These are phyloP conservation scores for Alternaria brassicicola DNA, from an alignment of 2,329 filamentous ascomycete species.

Conservation along the genomic window DNA sequence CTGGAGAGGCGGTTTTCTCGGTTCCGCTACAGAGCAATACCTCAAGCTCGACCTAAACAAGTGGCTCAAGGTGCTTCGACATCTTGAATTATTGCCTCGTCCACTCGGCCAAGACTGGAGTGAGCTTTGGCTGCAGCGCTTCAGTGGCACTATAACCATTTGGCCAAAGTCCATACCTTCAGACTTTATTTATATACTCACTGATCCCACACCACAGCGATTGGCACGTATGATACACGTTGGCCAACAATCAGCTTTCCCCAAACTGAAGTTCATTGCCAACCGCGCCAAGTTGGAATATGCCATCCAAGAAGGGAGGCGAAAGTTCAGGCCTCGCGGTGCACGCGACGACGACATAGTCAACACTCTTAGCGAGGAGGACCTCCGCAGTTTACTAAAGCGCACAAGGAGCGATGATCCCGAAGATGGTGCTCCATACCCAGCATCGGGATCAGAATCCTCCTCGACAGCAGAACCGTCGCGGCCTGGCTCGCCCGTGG, in stretches of 20 bases:
- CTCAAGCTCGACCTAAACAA: slow-evolving; percentile 96
- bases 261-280: slow-evolving; percentile 87
- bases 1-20: slow-evolving; percentile 94
- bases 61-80: slow-evolving; percentile 93
- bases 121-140: slow-evolving; percentile 93
- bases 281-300: slow-evolving; percentile 87
- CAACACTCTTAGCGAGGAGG: slow-evolving; percentile 55
- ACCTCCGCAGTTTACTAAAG: slow-evolving; percentile 51
- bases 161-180: slow-evolving; percentile 82
- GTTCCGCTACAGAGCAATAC: slow-evolving; percentile 90
- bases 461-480: slow-evolving; percentile 35
- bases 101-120: slow-evolving; percentile 96
- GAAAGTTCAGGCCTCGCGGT: slow-evolving; percentile 46
- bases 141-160: slow-evolving; percentile 92
- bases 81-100: slow-evolving; percentile 88
- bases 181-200: slow-evolving; percentile 86
- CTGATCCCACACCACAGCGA: slow-evolving; percentile 63
- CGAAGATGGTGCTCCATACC: slow-evolving; percentile 20
- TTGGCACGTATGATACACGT: slow-evolving; percentile 88
- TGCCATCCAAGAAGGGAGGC: slow-evolving; percentile 63
- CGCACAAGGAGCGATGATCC: slow-evolving; percentile 30
- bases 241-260: slow-evolving; percentile 87
- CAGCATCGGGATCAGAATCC: slow-evolving; percentile 37
- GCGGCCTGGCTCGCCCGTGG: slow-evolving; percentile 37
- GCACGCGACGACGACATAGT: slow-evolving; percentile 42